Evolutionary conservation across 1,139 yeast species (phyloP).

Genomic region (Pichia sp.): DNA sequence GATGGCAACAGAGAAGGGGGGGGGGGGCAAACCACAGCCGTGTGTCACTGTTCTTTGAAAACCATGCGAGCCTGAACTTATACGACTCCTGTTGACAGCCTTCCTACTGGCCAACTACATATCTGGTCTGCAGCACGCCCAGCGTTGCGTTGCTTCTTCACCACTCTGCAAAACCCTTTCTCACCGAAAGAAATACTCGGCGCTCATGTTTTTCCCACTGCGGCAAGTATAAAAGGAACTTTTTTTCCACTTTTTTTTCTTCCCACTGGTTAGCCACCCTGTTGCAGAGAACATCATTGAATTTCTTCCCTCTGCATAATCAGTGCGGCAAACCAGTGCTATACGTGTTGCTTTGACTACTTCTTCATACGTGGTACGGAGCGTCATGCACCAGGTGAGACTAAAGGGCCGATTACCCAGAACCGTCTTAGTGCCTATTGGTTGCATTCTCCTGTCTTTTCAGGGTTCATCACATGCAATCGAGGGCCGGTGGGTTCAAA

Average conservation of each 20-base stretch:
- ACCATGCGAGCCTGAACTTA: too few species aligned
- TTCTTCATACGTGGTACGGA: conserved; percentile 29
- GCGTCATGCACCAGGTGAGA: conserved; percentile 73
- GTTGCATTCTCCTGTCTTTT: conserved; percentile 36
- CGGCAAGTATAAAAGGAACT: conserved; percentile 2
- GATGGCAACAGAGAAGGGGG: too few species aligned
- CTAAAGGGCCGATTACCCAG: conserved; percentile 34
- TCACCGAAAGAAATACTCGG: too few species aligned
- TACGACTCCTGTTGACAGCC: too few species aligned
- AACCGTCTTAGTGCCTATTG: conserved; percentile 57
- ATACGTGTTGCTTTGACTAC: conserved; percentile 55
- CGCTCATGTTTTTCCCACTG: background rate
- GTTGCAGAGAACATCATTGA: background rate
- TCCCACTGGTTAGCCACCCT: too few species aligned
- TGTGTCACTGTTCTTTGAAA: too few species aligned
- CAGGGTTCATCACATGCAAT: conserved; percentile 23
- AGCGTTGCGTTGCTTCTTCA: too few species aligned
- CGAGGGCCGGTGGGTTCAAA: conserved; percentile 61
- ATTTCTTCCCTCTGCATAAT: conserved; percentile 10
- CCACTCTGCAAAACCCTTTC: too few species aligned
- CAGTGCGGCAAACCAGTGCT: conserved; percentile 71
- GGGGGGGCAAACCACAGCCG: too few species aligned
- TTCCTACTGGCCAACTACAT: too few species aligned
- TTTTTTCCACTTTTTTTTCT: background rate
- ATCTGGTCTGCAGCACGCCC: too few species aligned